Conservation (phyloP, 2,329 filamentous ascomycete species). For the Aspergillus pseudoglaucus region DNA sequence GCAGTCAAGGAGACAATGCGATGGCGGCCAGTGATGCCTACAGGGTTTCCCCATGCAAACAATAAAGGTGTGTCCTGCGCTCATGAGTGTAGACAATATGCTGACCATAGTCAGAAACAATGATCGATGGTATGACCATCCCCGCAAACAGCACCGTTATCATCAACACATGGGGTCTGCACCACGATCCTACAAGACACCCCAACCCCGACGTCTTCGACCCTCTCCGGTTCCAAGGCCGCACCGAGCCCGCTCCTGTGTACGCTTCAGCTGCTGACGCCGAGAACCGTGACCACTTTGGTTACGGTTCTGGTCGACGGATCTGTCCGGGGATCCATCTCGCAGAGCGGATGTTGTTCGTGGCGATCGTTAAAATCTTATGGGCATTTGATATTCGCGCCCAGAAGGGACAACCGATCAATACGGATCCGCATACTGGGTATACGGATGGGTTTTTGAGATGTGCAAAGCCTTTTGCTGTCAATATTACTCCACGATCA, state of each 20-base stretch:
- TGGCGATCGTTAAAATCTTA: constrained; percentile 22
- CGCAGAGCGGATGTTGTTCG: constrained; percentile 24
- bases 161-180: constrained; percentile 45
- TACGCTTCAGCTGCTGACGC: constrained; percentile 29
- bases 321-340: constrained; percentile 29
- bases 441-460: not conserved
- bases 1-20: constrained; percentile 52
- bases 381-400: constrained; percentile 24
- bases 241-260: constrained; percentile 27
- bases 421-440: not conserved
- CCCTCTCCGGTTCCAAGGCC: constrained; percentile 22
- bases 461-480: not conserved
- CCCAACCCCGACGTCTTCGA: constrained; percentile 23
- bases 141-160: constrained; percentile 41
- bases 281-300: constrained; percentile 27
- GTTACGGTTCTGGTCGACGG: constrained; percentile 21
- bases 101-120: constrained; percentile 3
- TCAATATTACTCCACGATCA: not conserved
- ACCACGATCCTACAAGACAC: constrained; percentile 21
- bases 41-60: constrained; percentile 10
- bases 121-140: constrained; percentile 40
- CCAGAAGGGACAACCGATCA: not conserved
- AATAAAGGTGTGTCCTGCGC: constrained; percentile 4
- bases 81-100: constrained; percentile 26
- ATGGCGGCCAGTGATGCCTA: constrained; percentile 41